These are phyloP conservation scores for Rhizophora apiculata DNA, from an alignment of 345 rosid species.

Conservation along the genomic window DNA sequence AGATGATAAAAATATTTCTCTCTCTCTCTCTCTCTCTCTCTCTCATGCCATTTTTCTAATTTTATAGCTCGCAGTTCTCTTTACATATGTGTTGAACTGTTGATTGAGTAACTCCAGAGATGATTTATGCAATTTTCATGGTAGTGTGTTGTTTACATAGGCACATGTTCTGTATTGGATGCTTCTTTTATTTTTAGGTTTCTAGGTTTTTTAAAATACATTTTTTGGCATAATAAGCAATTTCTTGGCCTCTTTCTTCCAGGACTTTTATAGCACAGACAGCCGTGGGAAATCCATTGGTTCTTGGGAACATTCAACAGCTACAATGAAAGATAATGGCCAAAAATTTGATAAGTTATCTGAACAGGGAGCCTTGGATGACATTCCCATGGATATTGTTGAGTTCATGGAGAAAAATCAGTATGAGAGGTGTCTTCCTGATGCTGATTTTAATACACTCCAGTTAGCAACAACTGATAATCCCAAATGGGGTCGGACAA, in stretches of 20 bases:
- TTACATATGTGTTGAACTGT: neutral
- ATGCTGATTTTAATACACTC: slow-evolving; percentile 45
- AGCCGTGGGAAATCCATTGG: slow-evolving; percentile 40
- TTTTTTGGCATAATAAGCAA: slow-evolving; percentile 11
- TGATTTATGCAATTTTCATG: neutral
- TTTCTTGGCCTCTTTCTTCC: slow-evolving; percentile 21
- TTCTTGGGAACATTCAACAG: slow-evolving; percentile 29
- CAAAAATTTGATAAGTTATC: slow-evolving; percentile 38
- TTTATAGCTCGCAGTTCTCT: neutral
- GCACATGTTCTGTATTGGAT: neutral
- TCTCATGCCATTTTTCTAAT: neutral
- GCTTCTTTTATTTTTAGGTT: neutral
- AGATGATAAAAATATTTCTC: neutral
- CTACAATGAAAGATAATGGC: slow-evolving; percentile 23
- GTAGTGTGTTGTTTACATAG: neutral
- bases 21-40: neutral
- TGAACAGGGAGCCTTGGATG: slow-evolving; percentile 64
- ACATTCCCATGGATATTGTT: slow-evolving; percentile 90
- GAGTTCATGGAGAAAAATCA: slow-evolving; percentile 92
- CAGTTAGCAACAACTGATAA: slow-evolving; percentile 32
- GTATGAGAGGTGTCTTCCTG: slow-evolving; percentile 77
- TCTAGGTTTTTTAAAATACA: slow-evolving; percentile 3
- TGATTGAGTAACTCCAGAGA: neutral
- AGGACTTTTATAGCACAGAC: slow-evolving; percentile 52
- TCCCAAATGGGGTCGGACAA: slow-evolving; percentile 29